These are phyloP conservation scores for Peltaster fructicola DNA, from an alignment of 2,329 filamentous ascomycete species.

Conservation along the genomic window DNA sequence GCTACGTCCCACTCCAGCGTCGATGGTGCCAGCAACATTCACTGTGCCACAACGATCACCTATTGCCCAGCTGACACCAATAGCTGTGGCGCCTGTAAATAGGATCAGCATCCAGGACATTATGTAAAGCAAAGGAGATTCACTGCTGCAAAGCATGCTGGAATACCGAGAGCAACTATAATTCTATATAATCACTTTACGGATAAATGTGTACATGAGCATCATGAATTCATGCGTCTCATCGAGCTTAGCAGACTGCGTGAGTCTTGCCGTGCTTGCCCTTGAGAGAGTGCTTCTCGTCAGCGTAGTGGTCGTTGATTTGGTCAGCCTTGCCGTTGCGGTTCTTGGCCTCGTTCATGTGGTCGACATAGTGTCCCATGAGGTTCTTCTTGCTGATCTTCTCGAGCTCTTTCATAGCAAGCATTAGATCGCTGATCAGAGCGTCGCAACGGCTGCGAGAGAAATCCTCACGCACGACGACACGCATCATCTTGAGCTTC, in stretches of 20 bases:
- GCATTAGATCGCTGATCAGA: conserved; percentile 60
- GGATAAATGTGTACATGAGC: too few relatives aligned
- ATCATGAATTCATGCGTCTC: too few relatives aligned
- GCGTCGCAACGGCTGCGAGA: conserved; percentile 64
- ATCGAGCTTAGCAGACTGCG: conserved; percentile 60
- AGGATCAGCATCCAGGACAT: conserved; percentile 22
- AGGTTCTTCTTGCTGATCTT: conserved; percentile 57
- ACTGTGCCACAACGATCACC: too few relatives aligned
- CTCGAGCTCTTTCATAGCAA: conserved; percentile 53
- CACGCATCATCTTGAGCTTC: conserved; percentile 72
- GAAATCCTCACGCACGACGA: conserved; percentile 89
- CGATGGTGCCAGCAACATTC: too few relatives aligned
- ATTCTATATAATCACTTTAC: too few relatives aligned
- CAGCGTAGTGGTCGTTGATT: conserved; percentile 34
- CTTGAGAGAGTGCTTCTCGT: conserved; percentile 74
- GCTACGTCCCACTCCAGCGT: too few relatives aligned
- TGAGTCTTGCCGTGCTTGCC: conserved; percentile 86
- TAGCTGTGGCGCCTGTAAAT: too few relatives aligned
- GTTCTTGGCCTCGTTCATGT: conserved; percentile 6
- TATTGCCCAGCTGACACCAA: too few relatives aligned
- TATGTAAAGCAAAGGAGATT: conserved; percentile 11
- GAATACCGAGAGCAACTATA: too few relatives aligned
- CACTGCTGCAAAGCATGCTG: too few relatives aligned
- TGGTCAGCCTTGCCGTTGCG: conserved; percentile 16
- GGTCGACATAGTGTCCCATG: conserved; percentile 43